These are phyloP conservation scores for Fraxinus sp. DNA, from an alignment of 305 asterid genomes.

Conservation along the genomic window DNA sequence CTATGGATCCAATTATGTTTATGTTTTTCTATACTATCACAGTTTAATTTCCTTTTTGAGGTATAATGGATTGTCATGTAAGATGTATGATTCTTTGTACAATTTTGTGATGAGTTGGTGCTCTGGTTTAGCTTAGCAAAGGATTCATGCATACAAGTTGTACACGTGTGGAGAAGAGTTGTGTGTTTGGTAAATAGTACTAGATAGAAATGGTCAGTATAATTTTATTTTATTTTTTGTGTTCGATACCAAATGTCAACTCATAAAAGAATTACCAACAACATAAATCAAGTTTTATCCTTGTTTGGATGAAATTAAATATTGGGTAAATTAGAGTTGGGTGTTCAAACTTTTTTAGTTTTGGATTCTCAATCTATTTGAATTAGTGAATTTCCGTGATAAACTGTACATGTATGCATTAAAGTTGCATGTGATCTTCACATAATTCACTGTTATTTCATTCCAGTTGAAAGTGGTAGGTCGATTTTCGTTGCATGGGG, in stretches of 20 bases:
- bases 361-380: no score
- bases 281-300: neutral
- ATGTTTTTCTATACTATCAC: neutral
- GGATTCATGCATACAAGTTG: neutral
- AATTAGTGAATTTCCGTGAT: no score
- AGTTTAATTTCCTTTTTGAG: neutral
- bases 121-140: neutral
- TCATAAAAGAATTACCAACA: neutral
- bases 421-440: neutral
- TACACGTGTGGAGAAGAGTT: neutral
- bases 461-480: neutral
- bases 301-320: neutral
- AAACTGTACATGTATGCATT: no score
- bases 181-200: neutral
- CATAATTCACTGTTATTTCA: neutral
- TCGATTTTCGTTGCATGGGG: neutral
- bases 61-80: neutral
- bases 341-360: neutral
- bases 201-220: neutral
- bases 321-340: neutral
- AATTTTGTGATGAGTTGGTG: neutral
- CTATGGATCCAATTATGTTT: neutral
- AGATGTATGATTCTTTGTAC: neutral
- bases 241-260: neutral
- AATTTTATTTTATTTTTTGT: neutral